phyloP scores from a whole-genome alignment of 208 protist genomes.

The Leishmania major region DNA sequence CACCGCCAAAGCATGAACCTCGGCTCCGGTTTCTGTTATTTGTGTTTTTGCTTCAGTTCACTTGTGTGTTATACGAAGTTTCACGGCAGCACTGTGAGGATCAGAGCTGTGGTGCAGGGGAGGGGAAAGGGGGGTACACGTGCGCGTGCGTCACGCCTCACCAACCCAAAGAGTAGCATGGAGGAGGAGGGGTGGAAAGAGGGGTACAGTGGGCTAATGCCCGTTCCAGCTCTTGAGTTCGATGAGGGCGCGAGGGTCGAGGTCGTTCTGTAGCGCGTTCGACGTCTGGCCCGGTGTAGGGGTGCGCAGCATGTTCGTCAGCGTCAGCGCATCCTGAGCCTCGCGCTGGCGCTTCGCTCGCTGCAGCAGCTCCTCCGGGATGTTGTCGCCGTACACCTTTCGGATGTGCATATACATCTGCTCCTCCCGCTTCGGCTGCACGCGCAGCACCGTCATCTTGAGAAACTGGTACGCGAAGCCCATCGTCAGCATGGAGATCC shows the following conservation, averaged over 20 bases:
- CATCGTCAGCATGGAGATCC: slow-evolving; percentile 77
- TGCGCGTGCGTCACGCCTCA: neutral
- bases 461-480: slow-evolving; percentile 81
- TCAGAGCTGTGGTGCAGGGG: neutral
- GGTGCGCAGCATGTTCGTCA: slow-evolving; percentile 77
- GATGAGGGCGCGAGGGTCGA: slow-evolving; percentile 67
- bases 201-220: slow-evolving; percentile 27
- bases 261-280: slow-evolving; percentile 77
- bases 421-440: slow-evolving; percentile 85
- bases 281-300: slow-evolving; percentile 82
- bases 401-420: slow-evolving; percentile 84
- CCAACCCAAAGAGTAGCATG: neutral
- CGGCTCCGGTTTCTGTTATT: neutral
- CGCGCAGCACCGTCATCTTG: slow-evolving; percentile 74
- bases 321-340: slow-evolving; percentile 72
- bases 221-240: slow-evolving; percentile 79
- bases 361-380: slow-evolving; percentile 67
- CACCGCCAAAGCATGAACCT: neutral
- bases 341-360: slow-evolving; percentile 74
- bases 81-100: neutral
- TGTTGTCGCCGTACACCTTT: slow-evolving; percentile 73
- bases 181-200: neutral
- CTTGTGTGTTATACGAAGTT: neutral
- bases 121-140: too few relatives aligned
- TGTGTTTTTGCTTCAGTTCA: neutral